Evolutionary conservation across 202 grass and related monocot genomes (phyloP).

Genomic region (Brachypodium distachyon): DNA sequence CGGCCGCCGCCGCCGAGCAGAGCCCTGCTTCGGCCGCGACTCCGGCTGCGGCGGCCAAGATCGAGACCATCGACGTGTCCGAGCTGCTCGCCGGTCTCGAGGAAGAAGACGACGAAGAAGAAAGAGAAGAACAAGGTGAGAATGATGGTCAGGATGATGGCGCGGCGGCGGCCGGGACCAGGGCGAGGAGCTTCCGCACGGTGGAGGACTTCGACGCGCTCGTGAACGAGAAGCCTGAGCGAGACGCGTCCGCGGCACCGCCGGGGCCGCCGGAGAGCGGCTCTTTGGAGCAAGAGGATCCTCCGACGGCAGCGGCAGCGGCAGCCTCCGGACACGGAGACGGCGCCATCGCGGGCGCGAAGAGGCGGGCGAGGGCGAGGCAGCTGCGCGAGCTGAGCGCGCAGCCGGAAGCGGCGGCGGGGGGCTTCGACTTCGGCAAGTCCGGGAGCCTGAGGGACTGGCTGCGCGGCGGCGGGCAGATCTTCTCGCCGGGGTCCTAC

Average conservation of each 20-base stretch:
- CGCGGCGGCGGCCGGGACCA: neutral
- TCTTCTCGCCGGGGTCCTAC: slow-evolving; percentile 78
- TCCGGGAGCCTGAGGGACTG: slow-evolving; percentile 69
- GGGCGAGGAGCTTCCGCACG: slow-evolving; percentile 55
- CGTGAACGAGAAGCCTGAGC: neutral
- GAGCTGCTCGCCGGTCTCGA: slow-evolving; percentile 72
- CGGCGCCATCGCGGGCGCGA: slow-evolving; percentile 15
- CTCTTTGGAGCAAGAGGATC: slow-evolving; percentile 8
- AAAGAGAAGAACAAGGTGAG: neutral
- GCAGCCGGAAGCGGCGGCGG: slow-evolving; percentile 50
- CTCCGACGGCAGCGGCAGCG: neutral
- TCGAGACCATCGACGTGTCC: slow-evolving; percentile 65
- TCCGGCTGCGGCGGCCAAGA: neutral
- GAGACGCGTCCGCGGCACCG: neutral
- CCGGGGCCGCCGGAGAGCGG: neutral
- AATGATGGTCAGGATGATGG: neutral
- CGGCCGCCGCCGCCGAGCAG: neutral
- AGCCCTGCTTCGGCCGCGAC: neutral
- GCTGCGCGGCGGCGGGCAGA: slow-evolving; percentile 59
- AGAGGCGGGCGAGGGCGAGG: slow-evolving; percentile 54
- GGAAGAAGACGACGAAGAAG: slow-evolving; percentile 19
- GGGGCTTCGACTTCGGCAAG: slow-evolving; percentile 63
- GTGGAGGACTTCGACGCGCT: slow-evolving; percentile 56
- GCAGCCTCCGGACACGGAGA: neutral
- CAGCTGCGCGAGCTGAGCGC: slow-evolving; percentile 62